Base-by-base conservation (phyloP, 1,139 yeast genomes). In the Pichia sp. region DNA sequence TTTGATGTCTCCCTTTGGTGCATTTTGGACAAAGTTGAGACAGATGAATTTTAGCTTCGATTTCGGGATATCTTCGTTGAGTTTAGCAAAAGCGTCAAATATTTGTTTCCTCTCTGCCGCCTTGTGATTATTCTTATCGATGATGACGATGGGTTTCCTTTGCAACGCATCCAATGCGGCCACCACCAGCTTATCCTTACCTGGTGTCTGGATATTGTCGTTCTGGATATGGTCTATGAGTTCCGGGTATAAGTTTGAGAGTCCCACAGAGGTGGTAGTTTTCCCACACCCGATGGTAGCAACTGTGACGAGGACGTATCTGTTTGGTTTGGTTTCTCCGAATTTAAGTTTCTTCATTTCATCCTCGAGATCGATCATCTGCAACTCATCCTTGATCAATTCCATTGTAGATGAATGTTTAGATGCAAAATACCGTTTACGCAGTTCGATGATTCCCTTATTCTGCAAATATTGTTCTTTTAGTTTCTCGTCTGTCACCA, bases 201-300 rank as follows among this genome's bases (percentile, higher is more conserved):
- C 68, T 0, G 72, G 71, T 15, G 64, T 64, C 3, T 69, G 61
- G 24, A 86, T 66, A 48, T 86, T 74, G 58, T 91, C 98, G 55
- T 85, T 88, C 54, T 87, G 96, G n/a, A 85, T 67, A 50, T 81
- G 86, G 0, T 72, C 77, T 12, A 54, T 37, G 82, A 94, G 80
- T 1, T 58, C 53, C 0, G 81, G 76, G 38, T 66, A 79, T 20
- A 88, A 53, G 9, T 67, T 55, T 1, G 55, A 48, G 30, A 91
- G 60, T 0, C 91, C 78, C 32, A 72, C 58, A 4, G 86, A 74
- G 0, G 85, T 72, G 0, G 96, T 86, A 0, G 97, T 87, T 55
- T 93, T 93, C 8, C 99, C 99, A 56, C 96, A 86, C 0, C 97
- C 98, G 34, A 91, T 73, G 0, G 96, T 86, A 0, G 97, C 87